phyloP scores from a whole-genome alignment of 2,329 filamentous ascomycete genomes.

The Xylariaceae sp. region DNA sequence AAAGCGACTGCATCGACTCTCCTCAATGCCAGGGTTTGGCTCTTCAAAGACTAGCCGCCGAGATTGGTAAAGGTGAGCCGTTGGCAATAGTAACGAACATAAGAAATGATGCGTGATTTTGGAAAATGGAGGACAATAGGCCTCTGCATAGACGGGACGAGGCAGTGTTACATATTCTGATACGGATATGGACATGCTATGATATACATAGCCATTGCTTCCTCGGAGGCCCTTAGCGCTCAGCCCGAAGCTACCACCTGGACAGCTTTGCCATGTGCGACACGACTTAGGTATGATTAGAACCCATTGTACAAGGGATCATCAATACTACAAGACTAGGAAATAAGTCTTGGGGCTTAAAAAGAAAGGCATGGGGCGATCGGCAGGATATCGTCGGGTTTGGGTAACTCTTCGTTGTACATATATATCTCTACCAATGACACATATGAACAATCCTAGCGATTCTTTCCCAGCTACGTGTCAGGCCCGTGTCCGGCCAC shows the following conservation, averaged over 20 bases:
- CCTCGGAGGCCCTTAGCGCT: neutral
- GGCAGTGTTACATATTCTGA: constrained; percentile 11
- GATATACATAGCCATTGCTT: constrained; percentile 13
- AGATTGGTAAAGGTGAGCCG: constrained; percentile 8
- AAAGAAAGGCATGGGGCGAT: too few species aligned
- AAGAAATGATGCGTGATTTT: constrained; percentile 21
- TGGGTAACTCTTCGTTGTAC: constrained; percentile 16
- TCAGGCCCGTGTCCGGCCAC: neutral
- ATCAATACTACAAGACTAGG: neutral
- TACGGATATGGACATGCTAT: constrained; percentile 4
- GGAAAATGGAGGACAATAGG: constrained; percentile 9
- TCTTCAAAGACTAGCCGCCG: constrained; percentile 34
- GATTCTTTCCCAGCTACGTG: neutral
- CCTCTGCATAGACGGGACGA: constrained; percentile 11
- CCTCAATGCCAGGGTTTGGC: constrained; percentile 62
- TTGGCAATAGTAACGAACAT: constrained; percentile 19
- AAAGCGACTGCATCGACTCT: constrained; percentile 61
- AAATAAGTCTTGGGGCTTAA: neutral
- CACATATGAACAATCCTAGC: neutral
- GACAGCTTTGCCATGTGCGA: too few species aligned
- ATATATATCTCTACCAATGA: constrained; percentile 15
- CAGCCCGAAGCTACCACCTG: neutral
- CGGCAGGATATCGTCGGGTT: too few species aligned
- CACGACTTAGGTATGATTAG: neutral
- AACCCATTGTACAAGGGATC: neutral